A percentile compares a stretch with the other conserved stretches of the same genome.
These are phyloP conservation scores for Ophiostoma angusticollis DNA, from an alignment of 2,329 filamentous ascomycete genomes.

Conservation along the genomic window DNA sequence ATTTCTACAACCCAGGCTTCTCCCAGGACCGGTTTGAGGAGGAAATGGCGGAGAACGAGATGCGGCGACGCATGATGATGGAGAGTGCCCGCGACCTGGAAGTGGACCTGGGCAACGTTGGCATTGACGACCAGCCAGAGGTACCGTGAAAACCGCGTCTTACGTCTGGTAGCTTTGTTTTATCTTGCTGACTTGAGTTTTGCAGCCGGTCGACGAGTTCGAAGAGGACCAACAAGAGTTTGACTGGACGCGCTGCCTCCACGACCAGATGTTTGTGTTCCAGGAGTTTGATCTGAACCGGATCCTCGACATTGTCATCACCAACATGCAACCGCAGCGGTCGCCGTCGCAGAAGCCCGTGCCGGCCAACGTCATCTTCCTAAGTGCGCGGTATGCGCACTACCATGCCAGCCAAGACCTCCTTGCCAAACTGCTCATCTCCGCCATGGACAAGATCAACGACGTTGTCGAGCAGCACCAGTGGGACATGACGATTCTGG, in stretches of 20 bases:
- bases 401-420: conserved; percentile 87
- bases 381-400: conserved; percentile 89
- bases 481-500: conserved; percentile 99
- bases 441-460: conserved; percentile 93
- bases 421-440: conserved; percentile 64
- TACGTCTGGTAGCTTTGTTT: no score
- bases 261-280: conserved; percentile 99
- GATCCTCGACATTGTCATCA: conserved; percentile 92
- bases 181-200: no score
- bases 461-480: conserved; percentile 89
- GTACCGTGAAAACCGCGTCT: no score
- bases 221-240: conserved; percentile 89
- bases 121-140: conserved; percentile 90
- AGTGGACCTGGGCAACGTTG: conserved; percentile 89
- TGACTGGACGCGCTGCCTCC: conserved; percentile 84
- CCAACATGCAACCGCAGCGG: conserved; percentile 92
- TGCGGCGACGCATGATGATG: conserved; percentile 97
- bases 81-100: conserved; percentile 95
- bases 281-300: conserved; percentile 85
- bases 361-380: conserved; percentile 90
- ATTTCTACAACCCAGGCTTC: conserved; percentile 89
- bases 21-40: conserved; percentile 92
- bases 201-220: conserved; percentile 60
- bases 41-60: conserved; percentile 91
- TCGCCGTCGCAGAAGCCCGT: conserved; percentile 96